phyloP scores from a whole-genome alignment of 495 filamentous ascomycete species.

The Penicillium pulvis region DNA sequence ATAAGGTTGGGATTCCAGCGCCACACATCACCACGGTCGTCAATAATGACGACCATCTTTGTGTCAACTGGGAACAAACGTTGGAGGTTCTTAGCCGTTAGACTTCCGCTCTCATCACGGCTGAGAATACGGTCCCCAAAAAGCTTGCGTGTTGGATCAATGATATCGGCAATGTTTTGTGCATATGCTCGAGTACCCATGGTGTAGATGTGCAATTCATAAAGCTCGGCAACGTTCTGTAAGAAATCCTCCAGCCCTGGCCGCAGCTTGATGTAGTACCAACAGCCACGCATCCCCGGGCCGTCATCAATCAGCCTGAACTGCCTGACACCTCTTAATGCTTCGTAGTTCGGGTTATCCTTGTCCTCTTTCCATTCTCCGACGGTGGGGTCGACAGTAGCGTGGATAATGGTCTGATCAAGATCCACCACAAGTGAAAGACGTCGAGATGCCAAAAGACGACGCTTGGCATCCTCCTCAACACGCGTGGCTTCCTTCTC shows the following conservation, averaged over 20 bases:
- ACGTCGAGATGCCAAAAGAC: conserved; percentile 75
- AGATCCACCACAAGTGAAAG: conserved; percentile 95
- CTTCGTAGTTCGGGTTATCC: conserved; percentile 86
- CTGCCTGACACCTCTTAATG: conserved; percentile 79
- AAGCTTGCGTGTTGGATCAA: conserved; percentile 85
- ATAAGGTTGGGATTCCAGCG: conserved; percentile 90
- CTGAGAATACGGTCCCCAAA: conserved; percentile 96
- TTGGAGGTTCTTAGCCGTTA: conserved; percentile 86
- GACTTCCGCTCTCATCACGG: conserved; percentile 91
- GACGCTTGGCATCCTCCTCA: conserved; percentile 82
- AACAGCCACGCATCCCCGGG: conserved; percentile 70
- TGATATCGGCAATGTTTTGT: conserved; percentile 84
- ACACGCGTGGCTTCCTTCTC: conserved; percentile 72
- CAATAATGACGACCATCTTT: conserved; percentile 99
- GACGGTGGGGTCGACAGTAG: conserved; percentile 94
- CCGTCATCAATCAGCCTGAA: conserved; percentile 90
- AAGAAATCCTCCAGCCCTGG: conserved; percentile 86
- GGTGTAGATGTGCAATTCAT: conserved; percentile 97
- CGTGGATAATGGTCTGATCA: conserved; percentile 98
- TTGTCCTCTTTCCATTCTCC: conserved; percentile 92
- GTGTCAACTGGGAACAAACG: conserved; percentile 95
- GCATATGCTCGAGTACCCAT: conserved; percentile 98
- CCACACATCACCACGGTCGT: conserved; percentile 98
- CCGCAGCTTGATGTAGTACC: conserved; percentile 99
- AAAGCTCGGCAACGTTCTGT: conserved; percentile 73